Evolutionary conservation across 2,329 filamentous ascomycete genomes (phyloP), one percentile per base, ranked within the genome.

Genomic region (Fusarium floridanum): DNA sequence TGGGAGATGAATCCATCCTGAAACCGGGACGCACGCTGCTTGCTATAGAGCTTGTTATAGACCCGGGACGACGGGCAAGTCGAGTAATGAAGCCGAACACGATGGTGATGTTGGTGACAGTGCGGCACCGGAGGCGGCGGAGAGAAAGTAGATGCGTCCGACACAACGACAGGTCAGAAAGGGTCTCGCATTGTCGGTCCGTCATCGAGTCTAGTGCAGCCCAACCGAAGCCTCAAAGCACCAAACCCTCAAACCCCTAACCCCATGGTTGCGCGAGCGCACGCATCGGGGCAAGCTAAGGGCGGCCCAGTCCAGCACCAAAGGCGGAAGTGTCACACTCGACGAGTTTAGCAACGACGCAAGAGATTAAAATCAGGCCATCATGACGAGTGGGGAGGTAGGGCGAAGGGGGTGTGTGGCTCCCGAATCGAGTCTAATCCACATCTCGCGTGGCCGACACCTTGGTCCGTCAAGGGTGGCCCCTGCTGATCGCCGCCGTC

Each of bases 341-440:
- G 64, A 53, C 60, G 67, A 59, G 56, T 67, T 64, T 63, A 76
- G 63, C 61, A 70, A 45, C 56, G 68, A 68, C 68, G 55, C 76
- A 75, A 79, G 76, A 80, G 75, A 79, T 79, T 79, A 75, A 65
- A 64, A 77, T 80, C 78, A 79, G 75, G 55, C 77, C 78, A 80
- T 69, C 73, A 74, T 79, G 72, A 71, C 71, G 65, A 78, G 78
- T 68, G 71, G 74, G 71, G 65, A 64, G 53, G 61, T 55, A 64
- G 63, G 55, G 60, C 22, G 45, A 68, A 59, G 37, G 66, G 67
- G 65, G 61, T 22, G 70, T 64, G 61, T 36, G 24, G 59, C 64
- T 34, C 64, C 53, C 66, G 48, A 79, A 79, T 79, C 77, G 72
- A 75, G 75, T 57, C 62, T 79, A 79, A 77, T 70, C 71, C 78